Percentiles rank a stretch among this genome's conserved stretches.
phyloP scores from a whole-genome alignment of 1,284 basidiomycete species.

The Cryptococcus wingfieldii region DNA sequence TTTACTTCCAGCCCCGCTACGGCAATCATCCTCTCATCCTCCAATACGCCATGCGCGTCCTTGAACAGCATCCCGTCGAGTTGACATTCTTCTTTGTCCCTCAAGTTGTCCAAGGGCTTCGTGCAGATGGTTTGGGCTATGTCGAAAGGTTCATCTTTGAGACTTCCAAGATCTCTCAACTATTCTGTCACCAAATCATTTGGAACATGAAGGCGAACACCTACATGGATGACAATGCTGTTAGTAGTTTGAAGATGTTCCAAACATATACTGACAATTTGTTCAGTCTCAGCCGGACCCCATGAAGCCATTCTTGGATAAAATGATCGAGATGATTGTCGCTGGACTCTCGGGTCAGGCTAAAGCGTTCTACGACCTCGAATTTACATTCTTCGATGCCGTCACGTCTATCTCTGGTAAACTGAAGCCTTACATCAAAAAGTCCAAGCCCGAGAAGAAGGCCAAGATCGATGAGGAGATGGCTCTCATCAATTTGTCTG shows the following conservation, averaged over 20 bases:
- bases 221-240: constrained; percentile 86
- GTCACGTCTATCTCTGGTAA: constrained; percentile 98
- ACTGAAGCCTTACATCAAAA: constrained; percentile 94
- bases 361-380: constrained; percentile 84
- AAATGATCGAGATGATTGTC: constrained; percentile 78
- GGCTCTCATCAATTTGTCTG: constrained; percentile 87
- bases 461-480: constrained; percentile 99
- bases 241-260: constrained; percentile 44
- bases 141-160: constrained; percentile 95
- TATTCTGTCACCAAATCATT: constrained; percentile 99
- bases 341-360: constrained; percentile 85
- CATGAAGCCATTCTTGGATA: constrained; percentile 91
- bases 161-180: constrained; percentile 92
- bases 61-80: constrained; percentile 91
- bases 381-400: constrained; percentile 94
- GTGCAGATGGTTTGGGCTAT: constrained; percentile 84
- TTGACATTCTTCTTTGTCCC: constrained; percentile 99
- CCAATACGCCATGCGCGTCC: constrained; percentile 93
- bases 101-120: constrained; percentile 93
- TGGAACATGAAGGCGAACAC: constrained; percentile 99
- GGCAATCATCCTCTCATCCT: constrained; percentile 78
- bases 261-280: not conserved
- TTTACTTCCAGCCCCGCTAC: constrained; percentile 80
- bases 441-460: constrained; percentile 96
- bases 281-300: constrained; percentile 57